Base-by-base conservation (phyloP, 257 asterid genomes). In the Voacanga thouarsii region DNA sequence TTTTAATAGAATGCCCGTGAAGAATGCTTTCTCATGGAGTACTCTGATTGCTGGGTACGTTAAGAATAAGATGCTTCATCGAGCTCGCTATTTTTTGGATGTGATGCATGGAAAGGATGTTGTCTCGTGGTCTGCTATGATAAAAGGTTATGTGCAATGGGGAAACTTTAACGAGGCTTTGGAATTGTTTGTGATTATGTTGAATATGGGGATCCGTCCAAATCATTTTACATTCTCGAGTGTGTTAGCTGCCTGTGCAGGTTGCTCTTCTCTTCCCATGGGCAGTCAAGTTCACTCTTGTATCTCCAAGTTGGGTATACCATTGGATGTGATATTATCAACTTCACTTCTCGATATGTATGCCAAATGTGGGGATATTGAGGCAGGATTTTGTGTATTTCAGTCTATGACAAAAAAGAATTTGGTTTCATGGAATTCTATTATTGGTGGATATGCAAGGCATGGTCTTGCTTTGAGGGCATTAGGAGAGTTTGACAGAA, bases 121-220 rank as follows among this genome's bases (percentile, higher is more conserved):
- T 23, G 90, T 93, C 41, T 90, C 97, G 0, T 91, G 97, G 96
- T 90, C 92, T 28, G 86, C 96, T 6, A 91, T 93, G 98, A 82
- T 93, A 47, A 85, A 89, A 79, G 97, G 97, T 28, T 92, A 81
- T 33, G 90, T 86, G 61, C 90, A 83, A 74, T 74, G 83, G 65
- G 89, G 82, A 24, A 77, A 73, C 68, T 91, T 83, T 73, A 57
- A 10, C 19, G 87, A 86, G 69, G 97, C 96, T 45, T 77, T 89
- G 28, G 84, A 83, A 19, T 60, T 91, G 85, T 91, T 92, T 76
- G 72, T 75, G 78, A 66, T 56, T 74, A 91, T 92, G 96, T 78
- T 89, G 87, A 83, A 87, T 0, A 84, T 89, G 0, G 87, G 83
- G n/a, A 77, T 82, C 6, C 83, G 89, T 61, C 97, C 97, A 7